A percentile compares a stretch with the other conserved stretches of the same genome.
Conservation (phyloP, 2,329 filamentous ascomycete species). For the Epichloe brachyelytri region DNA sequence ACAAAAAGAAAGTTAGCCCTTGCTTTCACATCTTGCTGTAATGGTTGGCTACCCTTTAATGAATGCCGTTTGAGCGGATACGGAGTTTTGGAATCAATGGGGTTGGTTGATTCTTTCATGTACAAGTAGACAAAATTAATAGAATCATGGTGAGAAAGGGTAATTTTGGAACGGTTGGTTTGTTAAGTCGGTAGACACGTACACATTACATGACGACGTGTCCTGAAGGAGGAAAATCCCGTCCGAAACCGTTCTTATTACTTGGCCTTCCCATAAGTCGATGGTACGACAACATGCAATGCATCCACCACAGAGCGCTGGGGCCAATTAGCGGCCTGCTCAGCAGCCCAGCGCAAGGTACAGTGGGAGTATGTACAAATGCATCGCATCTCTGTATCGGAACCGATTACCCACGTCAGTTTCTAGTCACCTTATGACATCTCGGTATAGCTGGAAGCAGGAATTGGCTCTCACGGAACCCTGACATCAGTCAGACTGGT, state of each 20-base stretch:
- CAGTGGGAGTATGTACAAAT: too few species aligned
- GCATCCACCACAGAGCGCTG: neutral
- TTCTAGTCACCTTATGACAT: too few species aligned
- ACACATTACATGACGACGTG: too few species aligned
- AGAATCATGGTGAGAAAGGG: neutral
- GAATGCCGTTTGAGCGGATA: neutral
- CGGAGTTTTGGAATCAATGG: slow-evolving; percentile 15
- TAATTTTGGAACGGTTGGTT: neutral
- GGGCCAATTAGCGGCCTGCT: neutral
- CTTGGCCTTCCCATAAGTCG: too few species aligned
- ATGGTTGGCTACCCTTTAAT: neutral
- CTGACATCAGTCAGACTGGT: too few species aligned
- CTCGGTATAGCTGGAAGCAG: too few species aligned
- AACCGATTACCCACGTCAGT: too few species aligned
- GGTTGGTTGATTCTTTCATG: neutral
- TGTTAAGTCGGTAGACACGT: neutral
- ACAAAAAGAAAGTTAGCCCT: neutral
- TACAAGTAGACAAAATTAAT: slow-evolving; percentile 5
- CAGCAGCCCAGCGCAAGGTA: neutral
- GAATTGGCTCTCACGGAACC: too few species aligned
- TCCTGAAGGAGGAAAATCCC: too few species aligned
- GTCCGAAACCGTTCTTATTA: too few species aligned
- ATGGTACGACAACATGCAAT: neutral
- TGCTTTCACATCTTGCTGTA: neutral
- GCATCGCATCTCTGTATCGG: too few species aligned